phyloP scores from a whole-genome alignment of 345 rosid species.

The Lenwebbia sp. region DNA sequence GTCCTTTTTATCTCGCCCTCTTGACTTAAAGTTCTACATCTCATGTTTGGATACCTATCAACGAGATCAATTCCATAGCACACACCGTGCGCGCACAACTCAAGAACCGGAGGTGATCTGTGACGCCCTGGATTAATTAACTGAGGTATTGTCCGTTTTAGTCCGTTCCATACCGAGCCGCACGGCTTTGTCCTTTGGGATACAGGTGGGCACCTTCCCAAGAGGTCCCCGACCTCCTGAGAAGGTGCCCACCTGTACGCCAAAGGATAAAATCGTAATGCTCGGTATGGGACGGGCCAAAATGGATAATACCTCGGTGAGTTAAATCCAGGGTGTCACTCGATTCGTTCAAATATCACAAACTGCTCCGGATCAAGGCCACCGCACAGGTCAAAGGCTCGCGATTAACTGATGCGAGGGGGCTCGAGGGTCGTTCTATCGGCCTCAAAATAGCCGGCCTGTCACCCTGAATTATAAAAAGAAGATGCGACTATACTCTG shows the following conservation, averaged over 20 bases:
- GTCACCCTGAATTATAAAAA: background rate
- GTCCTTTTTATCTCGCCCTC: background rate
- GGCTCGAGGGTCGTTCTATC: background rate
- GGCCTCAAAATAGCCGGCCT: background rate
- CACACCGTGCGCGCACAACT: background rate
- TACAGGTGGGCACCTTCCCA: too few species aligned
- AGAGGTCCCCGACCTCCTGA: too few species aligned
- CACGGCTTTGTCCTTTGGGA: too few species aligned
- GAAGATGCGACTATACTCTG: background rate
- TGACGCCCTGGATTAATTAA: too few species aligned
- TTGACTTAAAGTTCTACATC: background rate
- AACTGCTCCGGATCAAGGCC: fast-evolving
- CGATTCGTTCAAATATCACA: background rate
- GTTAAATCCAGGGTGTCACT: too few species aligned
- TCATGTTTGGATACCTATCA: background rate
- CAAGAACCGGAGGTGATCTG: background rate
- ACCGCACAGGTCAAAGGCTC: background rate
- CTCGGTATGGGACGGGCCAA: too few species aligned
- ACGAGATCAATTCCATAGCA: background rate
- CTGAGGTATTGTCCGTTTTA: too few species aligned
- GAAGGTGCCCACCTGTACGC: too few species aligned
- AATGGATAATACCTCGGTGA: too few species aligned
- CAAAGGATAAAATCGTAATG: too few species aligned
- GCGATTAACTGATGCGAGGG: background rate
- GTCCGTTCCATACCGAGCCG: too few species aligned